These are phyloP conservation scores for Leccinum subtestaceum DNA, from an alignment of 768 basidiomycete genomes.

Conservation along the genomic window DNA sequence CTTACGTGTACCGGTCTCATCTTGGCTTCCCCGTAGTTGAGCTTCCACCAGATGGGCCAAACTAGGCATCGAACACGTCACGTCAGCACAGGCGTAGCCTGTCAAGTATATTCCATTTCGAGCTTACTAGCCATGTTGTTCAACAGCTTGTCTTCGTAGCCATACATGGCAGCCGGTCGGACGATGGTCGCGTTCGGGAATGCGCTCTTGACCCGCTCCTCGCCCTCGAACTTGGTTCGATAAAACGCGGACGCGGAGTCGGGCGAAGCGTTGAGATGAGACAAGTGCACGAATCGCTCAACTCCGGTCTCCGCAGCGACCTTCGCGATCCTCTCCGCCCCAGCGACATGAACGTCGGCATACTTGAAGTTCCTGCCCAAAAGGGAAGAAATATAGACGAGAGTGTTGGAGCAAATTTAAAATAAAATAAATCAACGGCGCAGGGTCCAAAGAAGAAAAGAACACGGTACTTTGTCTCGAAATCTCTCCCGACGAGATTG, in stretches of 20 bases:
- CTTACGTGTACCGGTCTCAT: conserved; percentile 90
- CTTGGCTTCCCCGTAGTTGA: conserved; percentile 85
- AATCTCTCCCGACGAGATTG: conserved; percentile 92
- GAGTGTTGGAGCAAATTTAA: not conserved
- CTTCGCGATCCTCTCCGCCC: conserved; percentile 83
- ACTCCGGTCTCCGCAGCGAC: conserved; percentile 78
- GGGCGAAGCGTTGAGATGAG: conserved; percentile 86
- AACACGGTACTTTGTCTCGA: conserved; percentile 81
- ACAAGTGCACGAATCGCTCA: conserved; percentile 86
- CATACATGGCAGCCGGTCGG: conserved; percentile 81
- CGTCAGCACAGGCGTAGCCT: conserved; percentile 11
- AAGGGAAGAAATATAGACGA: not conserved
- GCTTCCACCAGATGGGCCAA: conserved; percentile 91
- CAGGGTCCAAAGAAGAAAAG: conserved; percentile 12
- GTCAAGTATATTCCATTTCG: conserved; percentile 1
- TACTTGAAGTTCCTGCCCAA: conserved; percentile 79
- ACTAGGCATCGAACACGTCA: conserved; percentile 34
- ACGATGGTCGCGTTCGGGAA: conserved; percentile 89
- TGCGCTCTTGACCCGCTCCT: conserved; percentile 76
- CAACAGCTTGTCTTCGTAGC: conserved; percentile 92
- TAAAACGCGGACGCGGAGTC: conserved; percentile 82
- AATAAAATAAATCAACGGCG: conserved; percentile 12
- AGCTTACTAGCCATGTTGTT: conserved; percentile 87
- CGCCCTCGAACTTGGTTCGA: conserved; percentile 85
- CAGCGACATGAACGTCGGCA: conserved; percentile 74